Conservation (phyloP, 306 rosid genomes). For the Cercis canadensis region DNA sequence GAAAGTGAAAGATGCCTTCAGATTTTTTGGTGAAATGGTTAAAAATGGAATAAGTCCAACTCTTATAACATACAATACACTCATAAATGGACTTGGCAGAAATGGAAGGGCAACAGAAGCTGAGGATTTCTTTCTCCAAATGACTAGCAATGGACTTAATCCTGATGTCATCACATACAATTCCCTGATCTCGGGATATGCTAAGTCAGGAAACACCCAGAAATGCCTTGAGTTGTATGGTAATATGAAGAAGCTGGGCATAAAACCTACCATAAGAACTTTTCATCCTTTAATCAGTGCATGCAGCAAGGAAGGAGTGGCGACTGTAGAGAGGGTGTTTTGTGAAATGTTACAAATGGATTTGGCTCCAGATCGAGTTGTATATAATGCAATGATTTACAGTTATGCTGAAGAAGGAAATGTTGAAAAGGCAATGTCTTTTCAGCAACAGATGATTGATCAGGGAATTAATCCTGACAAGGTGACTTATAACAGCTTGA, state of each 20-base stretch:
- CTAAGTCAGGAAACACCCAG: conserved; percentile 49
- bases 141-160: conserved; percentile 49
- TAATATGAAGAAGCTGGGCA: conserved; percentile 60
- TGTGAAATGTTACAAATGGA: conserved; percentile 62
- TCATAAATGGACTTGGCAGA: conserved; percentile 73
- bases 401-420: conserved; percentile 64
- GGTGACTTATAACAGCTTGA: conserved; percentile 81
- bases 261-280: conserved; percentile 69
- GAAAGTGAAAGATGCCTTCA: conserved; percentile 60
- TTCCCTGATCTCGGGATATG: conserved; percentile 78
- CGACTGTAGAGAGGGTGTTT: conserved; percentile 53
- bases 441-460: conserved; percentile 63
- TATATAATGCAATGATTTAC: conserved; percentile 63
- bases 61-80: conserved; percentile 70
- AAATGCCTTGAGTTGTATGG: conserved; percentile 71
- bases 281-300: conserved; percentile 69
- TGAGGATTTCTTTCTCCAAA: conserved; percentile 55
- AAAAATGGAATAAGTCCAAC: conserved; percentile 58
- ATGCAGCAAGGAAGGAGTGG: conserved; percentile 58
- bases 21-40: conserved; percentile 66
- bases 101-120: conserved; percentile 68
- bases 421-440: conserved; percentile 55
- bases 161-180: conserved; percentile 85
- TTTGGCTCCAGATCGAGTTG: conserved; percentile 63
- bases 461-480: conserved; percentile 62